These are phyloP conservation scores for Suhomyces tanzawaensis DNA, from an alignment of 805 yeast species.

Conservation along the genomic window DNA sequence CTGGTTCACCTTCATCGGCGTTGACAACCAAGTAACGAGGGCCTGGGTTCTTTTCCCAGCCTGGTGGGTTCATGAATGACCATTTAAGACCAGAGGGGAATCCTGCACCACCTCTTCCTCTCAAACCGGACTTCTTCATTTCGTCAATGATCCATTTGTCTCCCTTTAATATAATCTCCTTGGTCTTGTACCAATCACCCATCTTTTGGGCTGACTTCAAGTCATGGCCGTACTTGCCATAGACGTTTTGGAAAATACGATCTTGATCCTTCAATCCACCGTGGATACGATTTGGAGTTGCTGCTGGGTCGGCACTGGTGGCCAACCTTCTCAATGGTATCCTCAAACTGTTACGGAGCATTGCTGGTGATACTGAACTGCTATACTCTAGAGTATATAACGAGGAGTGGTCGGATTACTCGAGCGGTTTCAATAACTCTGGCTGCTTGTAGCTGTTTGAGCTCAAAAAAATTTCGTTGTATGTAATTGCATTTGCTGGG, in stretches of 20 bases:
- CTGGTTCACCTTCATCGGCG: slow-evolving; percentile 95
- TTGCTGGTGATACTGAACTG: slow-evolving; percentile 9
- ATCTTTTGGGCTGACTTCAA: slow-evolving; percentile 69
- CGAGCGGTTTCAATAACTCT: not conserved
- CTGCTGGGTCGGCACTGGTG: slow-evolving; percentile 46
- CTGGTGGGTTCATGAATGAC: slow-evolving; percentile 95
- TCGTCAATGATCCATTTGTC: slow-evolving; percentile 89
- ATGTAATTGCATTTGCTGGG: slow-evolving; percentile 15
- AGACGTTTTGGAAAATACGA: slow-evolving; percentile 82
- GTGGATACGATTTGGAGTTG: slow-evolving; percentile 51
- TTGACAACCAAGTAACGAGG: slow-evolving; percentile 86
- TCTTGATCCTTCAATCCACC: slow-evolving; percentile 83
- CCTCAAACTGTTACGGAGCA: slow-evolving; percentile 37
- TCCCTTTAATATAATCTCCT: slow-evolving; percentile 78
- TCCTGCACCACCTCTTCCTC: slow-evolving; percentile 95
- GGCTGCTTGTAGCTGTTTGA: not conserved
- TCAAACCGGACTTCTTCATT: slow-evolving; percentile 77
- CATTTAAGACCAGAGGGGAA: slow-evolving; percentile 89
- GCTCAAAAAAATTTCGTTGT: slow-evolving; percentile 6
- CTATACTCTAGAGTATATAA: not conserved
- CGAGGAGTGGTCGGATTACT: no score
- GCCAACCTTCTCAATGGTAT: slow-evolving; percentile 37
- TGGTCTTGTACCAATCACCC: slow-evolving; percentile 93
- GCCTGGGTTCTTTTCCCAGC: slow-evolving; percentile 89
- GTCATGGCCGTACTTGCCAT: slow-evolving; percentile 72